Evolutionary conservation across 805 yeast species (phyloP), one percentile per base, ranked within the genome.

Genomic region (Candida chauliodis): DNA sequence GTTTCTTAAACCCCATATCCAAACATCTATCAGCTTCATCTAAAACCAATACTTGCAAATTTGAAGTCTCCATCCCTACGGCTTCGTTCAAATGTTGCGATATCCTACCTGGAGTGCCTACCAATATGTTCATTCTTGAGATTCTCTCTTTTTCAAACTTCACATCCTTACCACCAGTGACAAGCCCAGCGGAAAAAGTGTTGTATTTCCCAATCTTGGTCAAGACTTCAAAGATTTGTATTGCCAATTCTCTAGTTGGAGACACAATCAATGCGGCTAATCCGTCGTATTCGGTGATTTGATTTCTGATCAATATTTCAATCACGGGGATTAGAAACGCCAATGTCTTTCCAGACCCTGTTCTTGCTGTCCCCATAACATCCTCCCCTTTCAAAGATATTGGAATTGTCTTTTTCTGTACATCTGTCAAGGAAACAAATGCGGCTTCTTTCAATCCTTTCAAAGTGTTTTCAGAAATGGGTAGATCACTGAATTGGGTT

Each of bases 11-110:
- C 6, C 96, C 96, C 95, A 90, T 86, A 61, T 89, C 97, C 50
- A 89, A 66, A 51, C 93, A 86, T 48, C 96, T 69, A 55, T 89
- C 97, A 0, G 96, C 96, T 59, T 89, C 97, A 59, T 89, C 97
- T 37, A 89, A 61, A 2, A 89, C 89, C 31, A 89, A 63, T 55
- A 83, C 75, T 59, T 89, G 91, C 44, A 89, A 62, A 53, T 85
- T 86, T 16, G 79, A 68, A 8, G 83, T 65, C 50, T 83, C 90
- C 57, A 89, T 74, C 1, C 88, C 88, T 1, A 83, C 82, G 6
- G 95, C 80, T 56, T 90, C 95, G 56, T 90, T 95, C 76, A 89
- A 73, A 56, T 89, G 96, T 56, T 89, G 97, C 32, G 90, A 67
- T 14, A 89, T 62, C 56, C 97, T 72, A 3, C 97, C 97, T 0